Base-by-base conservation (phyloP, 768 basidiomycete genomes). In the Clathrus columnatus region DNA sequence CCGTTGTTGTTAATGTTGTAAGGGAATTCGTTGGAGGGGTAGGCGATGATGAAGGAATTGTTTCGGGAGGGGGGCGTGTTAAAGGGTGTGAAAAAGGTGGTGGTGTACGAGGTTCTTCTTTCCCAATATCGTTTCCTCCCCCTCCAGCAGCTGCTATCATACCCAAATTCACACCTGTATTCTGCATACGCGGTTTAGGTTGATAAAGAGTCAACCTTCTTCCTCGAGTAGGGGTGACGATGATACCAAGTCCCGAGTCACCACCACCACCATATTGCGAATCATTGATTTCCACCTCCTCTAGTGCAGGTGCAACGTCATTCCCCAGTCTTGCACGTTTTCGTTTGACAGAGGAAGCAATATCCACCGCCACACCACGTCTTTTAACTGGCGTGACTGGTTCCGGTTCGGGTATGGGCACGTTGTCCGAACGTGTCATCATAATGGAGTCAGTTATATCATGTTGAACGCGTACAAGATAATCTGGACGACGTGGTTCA, bases 121-220 rank as follows among this genome's bases (percentile, higher is more conserved):
- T 11, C 7, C 29, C 29, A 14, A 10, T 7, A 26, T 50, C 20
- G 20, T 21, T n/a, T 21, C n/a, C 48, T 23, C 10, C 48, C n/a
- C 7, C 29, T 20, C 6, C 23, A 4, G 14, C 49, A 7, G 10
- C n/a, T 11, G 17, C 54, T n/a, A 32, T 29, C 16, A 7, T 29
- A 23, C 24, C 18, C 20, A 28, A 45, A 27, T 51, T 28, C 50
- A 26, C 29, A 18, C 7, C n/a, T n/a, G 30, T 14, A 14, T 14
- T 32, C 6, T 6, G 30, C 14, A 14, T 32, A 32, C 30, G 14
- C 6, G 36, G 36, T 11, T 32, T 36, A 4, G 54, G 54, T n/a
- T 87, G 86, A 66, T 89, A 90, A 41, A 91, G 67, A 60, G 81
- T 83, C 30, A 89, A 70, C 50, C 86, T 74, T 55, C 87, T 73